Evolutionary conservation across 768 basidiomycete genomes (phyloP), one percentile per base, ranked within the genome.

Genomic region (Auricularia sp.): DNA sequence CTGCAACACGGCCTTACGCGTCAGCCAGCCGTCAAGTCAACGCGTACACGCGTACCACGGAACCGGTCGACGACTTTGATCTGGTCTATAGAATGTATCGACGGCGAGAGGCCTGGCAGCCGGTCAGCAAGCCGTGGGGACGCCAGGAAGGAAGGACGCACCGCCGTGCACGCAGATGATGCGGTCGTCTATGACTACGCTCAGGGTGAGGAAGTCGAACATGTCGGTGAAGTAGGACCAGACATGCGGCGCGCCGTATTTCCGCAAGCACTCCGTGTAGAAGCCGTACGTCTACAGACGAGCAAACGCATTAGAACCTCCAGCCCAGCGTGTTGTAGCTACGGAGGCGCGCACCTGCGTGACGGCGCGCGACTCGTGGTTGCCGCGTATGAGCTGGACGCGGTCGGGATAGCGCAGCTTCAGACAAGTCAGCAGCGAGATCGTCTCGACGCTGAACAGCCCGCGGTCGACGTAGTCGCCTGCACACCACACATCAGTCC

Each of bases 151-250:
- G 66, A 68, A 13, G 14, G 58, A 75, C 81, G 64, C 70, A 93
- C 96, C 96, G 70, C 97, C 97, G 70, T 99, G 97, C 10, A 99
- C 96, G 71, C 97, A 99, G 75, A 99, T 98, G 82, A 99, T 98
- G 72, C 88, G 88, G 79, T 99, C 94, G 77, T 99, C 97, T 70
- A 99, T 98, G 67, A 99, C 97, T 65, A 96, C 95, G 39, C 92
- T 94, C 65, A 99, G 80, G 11, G 97, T 98, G 69, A 99, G 77
- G 79, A 94, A 99, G 80, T 99, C 97, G 76, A 99, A 99, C 96
- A 99, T 97, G 78, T 99, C 97, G 66, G 97, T 99, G 72, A 99
- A 98, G 76, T 98, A 98, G 34, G 93, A 94, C 97, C 97, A 99
- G 39, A 98, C 96, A 70, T 90, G 89, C 37, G 94, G 87, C 2